Evolutionary conservation across 208 protist genomes (phyloP).

Genomic region (Herpetomonas tarakana): DNA sequence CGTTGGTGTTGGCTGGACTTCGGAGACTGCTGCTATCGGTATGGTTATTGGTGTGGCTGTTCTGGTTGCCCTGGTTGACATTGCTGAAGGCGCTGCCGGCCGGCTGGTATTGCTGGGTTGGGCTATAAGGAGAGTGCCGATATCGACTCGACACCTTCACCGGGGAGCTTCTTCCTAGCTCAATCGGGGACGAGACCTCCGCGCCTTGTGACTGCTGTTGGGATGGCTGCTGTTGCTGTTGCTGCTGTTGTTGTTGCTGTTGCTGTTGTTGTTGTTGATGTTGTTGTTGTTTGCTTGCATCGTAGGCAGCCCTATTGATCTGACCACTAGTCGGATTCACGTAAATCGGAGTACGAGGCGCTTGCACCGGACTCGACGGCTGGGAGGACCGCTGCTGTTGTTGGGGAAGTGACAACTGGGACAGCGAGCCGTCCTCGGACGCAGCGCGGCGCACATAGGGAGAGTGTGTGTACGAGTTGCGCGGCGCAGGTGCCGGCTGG

Average conservation of each 20-base stretch:
- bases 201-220: neutral
- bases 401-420: neutral
- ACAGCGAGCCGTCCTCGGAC: slow-evolving; percentile 11
- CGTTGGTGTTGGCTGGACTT: too few relatives aligned
- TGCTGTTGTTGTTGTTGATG: slow-evolving; percentile 1
- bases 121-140: neutral
- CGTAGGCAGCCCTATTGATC: neutral
- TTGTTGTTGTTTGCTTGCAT: neutral
- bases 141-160: neutral
- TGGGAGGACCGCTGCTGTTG: neutral
- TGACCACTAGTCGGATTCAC: neutral
- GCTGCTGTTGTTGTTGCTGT: slow-evolving; percentile 1
- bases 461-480: slow-evolving; percentile 30
- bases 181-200: neutral
- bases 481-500: neutral
- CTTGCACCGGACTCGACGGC: neutral
- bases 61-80: too few relatives aligned
- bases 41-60: neutral
- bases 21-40: neutral
- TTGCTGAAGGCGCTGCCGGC: too few relatives aligned
- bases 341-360: neutral
- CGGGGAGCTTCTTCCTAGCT: neutral
- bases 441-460: slow-evolving; percentile 25
- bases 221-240: neutral
- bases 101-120: neutral